Percentiles rank a stretch among this genome's conserved stretches.
phyloP scores from a whole-genome alignment of 176 grass and related monocot species.

The Themeda triandra region DNA sequence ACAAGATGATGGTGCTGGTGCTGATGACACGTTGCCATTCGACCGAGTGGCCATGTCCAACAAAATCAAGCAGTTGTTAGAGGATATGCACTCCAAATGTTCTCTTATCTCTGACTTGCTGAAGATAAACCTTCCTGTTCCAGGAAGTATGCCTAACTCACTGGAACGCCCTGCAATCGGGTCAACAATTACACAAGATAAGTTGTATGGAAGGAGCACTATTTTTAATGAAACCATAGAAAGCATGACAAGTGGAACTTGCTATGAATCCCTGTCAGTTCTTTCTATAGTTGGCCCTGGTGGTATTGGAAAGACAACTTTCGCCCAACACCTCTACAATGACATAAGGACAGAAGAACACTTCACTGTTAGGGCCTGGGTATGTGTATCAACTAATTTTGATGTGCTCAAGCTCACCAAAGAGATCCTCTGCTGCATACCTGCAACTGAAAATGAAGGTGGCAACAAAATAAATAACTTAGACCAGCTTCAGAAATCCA shows the following conservation, averaged over 20 bases:
- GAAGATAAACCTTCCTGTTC: not conserved
- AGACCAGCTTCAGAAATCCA: not conserved
- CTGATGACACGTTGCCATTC: not conserved
- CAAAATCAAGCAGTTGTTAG: not conserved
- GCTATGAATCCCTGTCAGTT: not conserved
- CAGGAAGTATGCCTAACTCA: not conserved
- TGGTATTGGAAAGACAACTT: conserved; percentile 52
- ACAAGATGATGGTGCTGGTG: not conserved
- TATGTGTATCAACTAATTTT: conserved; percentile 41
- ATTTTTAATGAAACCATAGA: not conserved
- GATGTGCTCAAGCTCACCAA: conserved; percentile 13
- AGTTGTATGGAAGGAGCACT: conserved; percentile 9
- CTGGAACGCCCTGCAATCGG: fast-evolving
- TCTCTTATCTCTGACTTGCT: not conserved
- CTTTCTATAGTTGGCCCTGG: conserved; percentile 41
- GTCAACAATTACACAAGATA: not conserved
- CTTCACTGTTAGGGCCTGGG: conserved; percentile 16
- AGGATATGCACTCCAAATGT: not conserved
- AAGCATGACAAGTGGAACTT: not conserved
- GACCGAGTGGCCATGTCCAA: conserved; percentile 14
- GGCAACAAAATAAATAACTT: not conserved
- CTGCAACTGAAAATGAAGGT: not conserved
- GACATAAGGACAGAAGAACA: not conserved
- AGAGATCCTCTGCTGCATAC: not conserved
- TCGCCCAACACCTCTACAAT: conserved; percentile 20